Base-by-base conservation (phyloP, 2,329 filamentous ascomycete genomes). In the Hymenotorrendiella dingleyae region DNA sequence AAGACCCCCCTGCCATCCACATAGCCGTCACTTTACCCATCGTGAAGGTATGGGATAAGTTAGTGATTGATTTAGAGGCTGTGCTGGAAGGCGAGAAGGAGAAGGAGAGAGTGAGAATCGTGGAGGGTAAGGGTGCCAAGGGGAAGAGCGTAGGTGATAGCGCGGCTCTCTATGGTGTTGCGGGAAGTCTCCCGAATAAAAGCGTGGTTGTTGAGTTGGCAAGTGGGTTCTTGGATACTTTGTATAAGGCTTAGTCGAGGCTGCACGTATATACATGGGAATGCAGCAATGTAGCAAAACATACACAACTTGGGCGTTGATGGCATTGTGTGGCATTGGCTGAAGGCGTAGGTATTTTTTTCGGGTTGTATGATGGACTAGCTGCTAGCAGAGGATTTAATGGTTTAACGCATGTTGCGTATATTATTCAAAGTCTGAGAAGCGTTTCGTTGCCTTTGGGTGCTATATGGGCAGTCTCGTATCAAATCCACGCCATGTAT, bases 171-270 rank as follows among this genome's bases (percentile, higher is more conserved):
- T 98, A 98, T 65, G 93, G 93, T 42, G 90, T 98, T 44, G 93
- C 93, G 0, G 93, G 93, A 5, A 94, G 86, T 59, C 67, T 98
- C 64, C 93, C 93, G 1, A 94, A 98, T 63, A 97, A 97, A 76
- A 88, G 85, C 54, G 83, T 98, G 24, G 89, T 98, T 23, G 86
- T 87, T 52, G 87, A 94, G 57, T 67, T 98, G 61, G 91, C 90
- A 2, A 86, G 76, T 54, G 91, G 89, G 1, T 98, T 97, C 66
- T 71, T 97, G 61, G 90, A 97, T 67, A 83, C 93, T 40, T 63
- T 96, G 64, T 96, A 96, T 67, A 94, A 94, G 72, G 83, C 84
- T 47, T 93, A 68, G 67, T 40, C 23, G 26, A 8, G 62, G 64
- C 56, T 22, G 70, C 67, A 2, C n/a, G 16, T 20, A 10, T 45